Conservation (phyloP, 2,329 filamentous ascomycete species). For the Claviceps sp. region DNA sequence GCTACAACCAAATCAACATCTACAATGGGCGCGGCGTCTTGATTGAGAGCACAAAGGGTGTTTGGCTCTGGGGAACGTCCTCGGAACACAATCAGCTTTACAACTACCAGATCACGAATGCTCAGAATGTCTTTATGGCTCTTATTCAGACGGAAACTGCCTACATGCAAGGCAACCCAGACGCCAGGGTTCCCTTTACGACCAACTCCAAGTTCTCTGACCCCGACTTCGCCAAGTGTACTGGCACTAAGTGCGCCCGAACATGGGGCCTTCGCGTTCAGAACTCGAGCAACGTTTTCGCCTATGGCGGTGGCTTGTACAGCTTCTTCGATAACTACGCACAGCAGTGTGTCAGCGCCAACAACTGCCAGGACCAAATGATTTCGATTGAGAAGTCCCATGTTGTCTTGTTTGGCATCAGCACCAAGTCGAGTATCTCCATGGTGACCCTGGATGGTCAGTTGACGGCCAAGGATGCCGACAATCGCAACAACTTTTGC, state of each 20-base stretch:
- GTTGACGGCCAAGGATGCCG: slow-evolving; percentile 37
- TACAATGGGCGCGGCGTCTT: slow-evolving; percentile 78
- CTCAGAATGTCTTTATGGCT: slow-evolving; percentile 68
- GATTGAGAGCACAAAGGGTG: slow-evolving; percentile 60
- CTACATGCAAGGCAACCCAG: slow-evolving; percentile 75
- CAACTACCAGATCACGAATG: slow-evolving; percentile 75
- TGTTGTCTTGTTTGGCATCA: slow-evolving; percentile 54
- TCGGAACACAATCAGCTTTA: slow-evolving; percentile 54
- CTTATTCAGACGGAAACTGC: slow-evolving; percentile 84
- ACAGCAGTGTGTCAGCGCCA: slow-evolving; percentile 52
- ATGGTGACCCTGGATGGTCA: slow-evolving; percentile 54
- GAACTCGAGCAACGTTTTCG: slow-evolving; percentile 51
- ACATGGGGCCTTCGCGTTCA: slow-evolving; percentile 64
- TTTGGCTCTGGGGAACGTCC: slow-evolving; percentile 73
- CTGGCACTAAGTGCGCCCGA: slow-evolving; percentile 47
- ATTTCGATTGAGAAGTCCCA: slow-evolving; percentile 56
- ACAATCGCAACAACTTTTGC: slow-evolving; percentile 55
- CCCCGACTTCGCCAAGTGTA: slow-evolving; percentile 54
- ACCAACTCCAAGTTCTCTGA: slow-evolving; percentile 46
- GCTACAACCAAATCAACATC: slow-evolving; percentile 69
- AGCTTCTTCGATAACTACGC: slow-evolving; percentile 75
- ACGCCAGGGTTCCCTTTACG: slow-evolving; percentile 52
- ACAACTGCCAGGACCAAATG: slow-evolving; percentile 69
- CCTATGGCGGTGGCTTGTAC: slow-evolving; percentile 67
- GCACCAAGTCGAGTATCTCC: slow-evolving; percentile 61